Conservation (phyloP, 2,329 filamentous ascomycete species). For the Exutisphaerella laricina region DNA sequence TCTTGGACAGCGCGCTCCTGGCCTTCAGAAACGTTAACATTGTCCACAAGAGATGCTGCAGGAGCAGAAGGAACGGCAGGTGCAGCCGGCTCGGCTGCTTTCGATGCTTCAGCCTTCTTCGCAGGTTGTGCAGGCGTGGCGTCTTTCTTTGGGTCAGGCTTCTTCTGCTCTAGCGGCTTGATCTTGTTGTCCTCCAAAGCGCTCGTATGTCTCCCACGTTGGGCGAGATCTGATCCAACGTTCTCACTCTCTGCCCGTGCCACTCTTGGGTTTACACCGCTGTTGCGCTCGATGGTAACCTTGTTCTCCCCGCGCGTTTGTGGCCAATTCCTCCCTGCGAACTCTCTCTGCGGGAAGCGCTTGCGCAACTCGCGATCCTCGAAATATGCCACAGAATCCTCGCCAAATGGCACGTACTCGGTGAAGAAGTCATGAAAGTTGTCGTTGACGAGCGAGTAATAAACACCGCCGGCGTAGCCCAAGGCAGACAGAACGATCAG, state of each 20-base stretch:
- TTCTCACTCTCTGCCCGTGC: conserved; percentile 53
- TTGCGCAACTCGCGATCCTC: conserved; percentile 92
- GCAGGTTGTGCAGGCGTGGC: conserved; percentile 14
- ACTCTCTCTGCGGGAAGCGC: conserved; percentile 60
- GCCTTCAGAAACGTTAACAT: conserved; percentile 67
- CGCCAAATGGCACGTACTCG: conserved; percentile 89
- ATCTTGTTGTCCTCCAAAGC: conserved; percentile 48
- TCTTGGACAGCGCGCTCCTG: conserved; percentile 87
- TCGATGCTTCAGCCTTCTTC: conserved; percentile 13
- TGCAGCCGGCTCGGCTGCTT: conserved; percentile 12
- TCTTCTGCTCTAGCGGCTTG: conserved; percentile 35
- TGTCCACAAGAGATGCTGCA: conserved; percentile 63
- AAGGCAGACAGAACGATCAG: conserved; percentile 69
- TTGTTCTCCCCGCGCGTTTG: conserved; percentile 56
- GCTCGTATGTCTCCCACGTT: conserved; percentile 56
- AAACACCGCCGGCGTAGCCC: conserved; percentile 81
- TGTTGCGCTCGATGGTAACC: conserved; percentile 78
- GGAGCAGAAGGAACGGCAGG: conserved; percentile 25
- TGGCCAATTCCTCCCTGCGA: conserved; percentile 39
- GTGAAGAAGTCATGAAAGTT: conserved; percentile 99
- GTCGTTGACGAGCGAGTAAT: conserved; percentile 88
- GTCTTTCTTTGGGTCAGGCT: conserved; percentile 20
- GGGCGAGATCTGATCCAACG: conserved; percentile 36
- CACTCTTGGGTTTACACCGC: conserved; percentile 76
- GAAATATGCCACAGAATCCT: conserved; percentile 89